Evolutionary conservation across 768 basidiomycete species (phyloP), one percentile per base, ranked within the genome.

Genomic region (Panus rudis): DNA sequence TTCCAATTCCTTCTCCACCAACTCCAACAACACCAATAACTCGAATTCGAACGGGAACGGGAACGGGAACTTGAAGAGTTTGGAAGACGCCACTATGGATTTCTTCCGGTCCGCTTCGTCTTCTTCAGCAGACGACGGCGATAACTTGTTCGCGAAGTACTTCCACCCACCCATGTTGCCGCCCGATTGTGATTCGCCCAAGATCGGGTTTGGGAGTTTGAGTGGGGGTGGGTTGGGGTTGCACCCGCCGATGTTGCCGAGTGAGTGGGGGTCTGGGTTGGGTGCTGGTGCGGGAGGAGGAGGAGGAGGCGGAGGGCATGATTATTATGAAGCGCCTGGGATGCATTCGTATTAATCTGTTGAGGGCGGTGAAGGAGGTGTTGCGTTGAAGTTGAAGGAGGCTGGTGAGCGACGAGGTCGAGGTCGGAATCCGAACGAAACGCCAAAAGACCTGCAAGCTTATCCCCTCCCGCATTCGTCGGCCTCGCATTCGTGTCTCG

Each of bases 401-500:
- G 11, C 92, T 96, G 25, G 84, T 97, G 76, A 86, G 83, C 51
- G 78, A 92, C 47, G 89, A 93, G 2, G 91, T 91, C 24, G 91
- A 94, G 50, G 93, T 96, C 66, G 82, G 84, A 57, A 73, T 70
- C 37, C 76, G 92, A 46, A 94, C 91, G 1, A 92, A 84, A 60
- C 92, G 89, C 63, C 80, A 84, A 39, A 92, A 96, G 64, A 73
- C 94, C 34, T 90, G 90, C 72, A 72, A 86, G n/a, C n/a, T n/a
- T n/a, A n/a, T n/a, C n/a, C n/a, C n/a, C n/a, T n/a, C n/a, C n/a
- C n/a, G n/a, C n/a, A n/a, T n/a, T n/a, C n/a, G n/a, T n/a, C n/a
- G n/a, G n/a, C n/a, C n/a, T n/a, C n/a, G n/a, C n/a, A n/a, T n/a
- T n/a, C n/a, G n/a, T n/a, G n/a, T n/a, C n/a, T n/a, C n/a, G n/a